A percentile compares a stretch with the other conserved stretches of the same genome.
phyloP scores from a whole-genome alignment of 78 protist genomes.

The Dictyostelium discoideum region DNA sequence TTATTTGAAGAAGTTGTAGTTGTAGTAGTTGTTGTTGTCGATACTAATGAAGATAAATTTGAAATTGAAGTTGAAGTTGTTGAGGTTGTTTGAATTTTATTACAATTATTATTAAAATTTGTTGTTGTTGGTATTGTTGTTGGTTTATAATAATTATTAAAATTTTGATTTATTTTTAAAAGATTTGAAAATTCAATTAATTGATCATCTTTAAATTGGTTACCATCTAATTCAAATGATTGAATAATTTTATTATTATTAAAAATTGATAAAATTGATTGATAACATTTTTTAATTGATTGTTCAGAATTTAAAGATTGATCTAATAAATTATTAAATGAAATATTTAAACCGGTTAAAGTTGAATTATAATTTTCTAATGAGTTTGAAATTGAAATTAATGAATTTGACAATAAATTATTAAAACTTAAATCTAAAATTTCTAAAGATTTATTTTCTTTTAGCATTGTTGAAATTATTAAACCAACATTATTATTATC shows the following conservation, averaged over 20 bases:
- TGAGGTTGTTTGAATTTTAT: background rate
- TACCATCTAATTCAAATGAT: slow-evolving; percentile 39
- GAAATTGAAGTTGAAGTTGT: background rate
- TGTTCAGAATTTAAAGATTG: background rate
- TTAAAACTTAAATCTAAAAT: slow-evolving; percentile 6
- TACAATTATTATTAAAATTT: too few relatives aligned
- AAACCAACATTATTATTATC: background rate
- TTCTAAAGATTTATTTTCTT: slow-evolving; percentile 15
- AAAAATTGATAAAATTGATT: background rate
- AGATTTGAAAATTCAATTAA: background rate
- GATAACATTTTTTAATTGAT: slow-evolving; percentile 42
- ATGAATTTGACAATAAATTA: slow-evolving; percentile 15
- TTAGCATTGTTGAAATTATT: background rate
- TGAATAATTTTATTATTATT: slow-evolving; percentile 3
- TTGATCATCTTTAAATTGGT: background rate
- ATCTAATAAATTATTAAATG: slow-evolving; percentile 26
- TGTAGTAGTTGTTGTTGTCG: background rate
- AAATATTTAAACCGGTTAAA: background rate
- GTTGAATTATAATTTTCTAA: slow-evolving; percentile 9
- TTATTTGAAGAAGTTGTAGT: background rate
- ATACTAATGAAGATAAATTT: background rate
- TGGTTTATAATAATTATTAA: background rate
- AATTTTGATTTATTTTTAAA: background rate
- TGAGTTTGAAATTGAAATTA: slow-evolving; percentile 1
- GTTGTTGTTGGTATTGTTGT: background rate